Evolutionary conservation across 257 asterid genomes (phyloP).

Genomic region (Anisodus acutangulus): DNA sequence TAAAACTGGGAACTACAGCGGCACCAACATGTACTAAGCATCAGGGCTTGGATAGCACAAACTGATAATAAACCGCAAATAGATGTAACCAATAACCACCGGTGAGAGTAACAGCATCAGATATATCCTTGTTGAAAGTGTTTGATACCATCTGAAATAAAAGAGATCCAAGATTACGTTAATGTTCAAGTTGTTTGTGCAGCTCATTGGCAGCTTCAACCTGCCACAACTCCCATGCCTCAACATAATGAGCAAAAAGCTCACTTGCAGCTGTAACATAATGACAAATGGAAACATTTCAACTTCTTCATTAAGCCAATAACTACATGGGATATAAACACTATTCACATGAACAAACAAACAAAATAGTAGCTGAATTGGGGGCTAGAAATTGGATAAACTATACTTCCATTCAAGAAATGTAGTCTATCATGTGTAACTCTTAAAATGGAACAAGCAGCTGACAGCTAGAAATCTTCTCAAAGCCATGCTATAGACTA

Average conservation of each 20-base stretch:
- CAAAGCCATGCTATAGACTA: background rate
- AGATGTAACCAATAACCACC: conserved; percentile 20
- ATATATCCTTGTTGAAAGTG: conserved; percentile 8
- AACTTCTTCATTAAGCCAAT: conserved; percentile 15
- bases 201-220: conserved; percentile 52
- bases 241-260: conserved; percentile 60
- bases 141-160: conserved; percentile 17
- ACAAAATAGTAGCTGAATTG: background rate
- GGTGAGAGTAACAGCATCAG: conserved; percentile 23
- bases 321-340: conserved; percentile 14
- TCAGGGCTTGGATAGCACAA: conserved; percentile 6
- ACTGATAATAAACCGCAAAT: background rate
- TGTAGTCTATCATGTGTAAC: background rate
- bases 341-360: background rate
- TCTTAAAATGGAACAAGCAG: conserved; percentile 8
- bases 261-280: conserved; percentile 53
- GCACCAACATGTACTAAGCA: background rate
- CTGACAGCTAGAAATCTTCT: background rate
- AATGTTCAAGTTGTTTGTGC: conserved; percentile 39
- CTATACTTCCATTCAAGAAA: background rate
- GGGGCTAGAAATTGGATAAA: conserved; percentile 16
- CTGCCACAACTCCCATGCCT: conserved; percentile 64
- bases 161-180: conserved; percentile 28
- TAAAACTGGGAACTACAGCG: background rate
- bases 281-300: conserved; percentile 30